These are phyloP conservation scores for Saitoella complicata DNA, from an alignment of 805 yeast genomes.

Conservation along the genomic window DNA sequence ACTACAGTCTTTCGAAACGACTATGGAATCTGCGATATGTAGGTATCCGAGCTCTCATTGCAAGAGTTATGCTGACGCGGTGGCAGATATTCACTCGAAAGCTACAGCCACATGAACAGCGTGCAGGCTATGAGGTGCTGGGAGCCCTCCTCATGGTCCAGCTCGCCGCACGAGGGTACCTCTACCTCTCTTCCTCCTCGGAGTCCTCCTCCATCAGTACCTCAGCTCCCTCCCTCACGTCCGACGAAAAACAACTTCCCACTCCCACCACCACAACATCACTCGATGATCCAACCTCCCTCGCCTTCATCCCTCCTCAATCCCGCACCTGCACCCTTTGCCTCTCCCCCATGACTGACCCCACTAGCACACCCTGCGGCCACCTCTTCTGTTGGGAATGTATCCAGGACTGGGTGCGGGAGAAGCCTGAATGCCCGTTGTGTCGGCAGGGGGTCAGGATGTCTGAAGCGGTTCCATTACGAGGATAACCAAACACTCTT, in stretches of 20 bases:
- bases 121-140: slow-evolving; percentile 49
- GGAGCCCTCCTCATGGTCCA: slow-evolving; percentile 28
- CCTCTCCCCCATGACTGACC: slow-evolving; percentile 60
- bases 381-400: slow-evolving; percentile 90
- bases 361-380: slow-evolving; percentile 80
- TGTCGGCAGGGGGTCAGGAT: slow-evolving; percentile 40
- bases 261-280: slow-evolving; percentile 24
- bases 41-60: too few relatives aligned
- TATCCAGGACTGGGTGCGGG: slow-evolving; percentile 76
- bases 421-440: slow-evolving; percentile 77
- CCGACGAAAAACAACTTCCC: slow-evolving; percentile 5
- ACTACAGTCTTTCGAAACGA: slow-evolving; percentile 63
- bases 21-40: slow-evolving; percentile 68
- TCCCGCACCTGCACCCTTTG: slow-evolving; percentile 77
- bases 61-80: slow-evolving; percentile 12
- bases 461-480: too few relatives aligned
- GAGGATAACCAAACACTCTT: too few relatives aligned
- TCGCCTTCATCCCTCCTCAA: slow-evolving; percentile 56
- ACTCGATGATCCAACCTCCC: slow-evolving; percentile 36
- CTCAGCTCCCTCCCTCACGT: slow-evolving; percentile 7
- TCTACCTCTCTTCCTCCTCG: slow-evolving; percentile 2
- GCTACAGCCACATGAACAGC: slow-evolving; percentile 24
- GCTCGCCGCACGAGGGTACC: slow-evolving; percentile 10
- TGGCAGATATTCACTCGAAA: slow-evolving; percentile 20
- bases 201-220: slow-evolving; percentile 1